Evolutionary conservation across 169 alveolate species (phyloP).

Genomic region (Eimeria brunetti): DNA sequence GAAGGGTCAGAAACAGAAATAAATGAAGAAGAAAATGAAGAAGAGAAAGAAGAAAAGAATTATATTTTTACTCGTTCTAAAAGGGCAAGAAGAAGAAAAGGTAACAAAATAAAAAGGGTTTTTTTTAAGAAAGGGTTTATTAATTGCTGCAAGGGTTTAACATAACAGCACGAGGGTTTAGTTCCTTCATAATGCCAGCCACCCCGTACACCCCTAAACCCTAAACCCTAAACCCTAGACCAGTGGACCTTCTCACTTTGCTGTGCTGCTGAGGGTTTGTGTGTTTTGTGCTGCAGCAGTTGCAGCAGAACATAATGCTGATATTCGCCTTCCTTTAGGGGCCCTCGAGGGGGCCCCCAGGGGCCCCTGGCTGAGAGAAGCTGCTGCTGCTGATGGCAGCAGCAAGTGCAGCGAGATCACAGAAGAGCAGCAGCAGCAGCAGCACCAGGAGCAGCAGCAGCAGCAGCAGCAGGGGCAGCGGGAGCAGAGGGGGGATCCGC

Average conservation of each 20-base stretch:
- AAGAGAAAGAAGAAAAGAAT: background rate
- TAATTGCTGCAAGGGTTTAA: too few relatives aligned
- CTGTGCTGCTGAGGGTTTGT: background rate
- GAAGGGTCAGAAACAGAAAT: background rate
- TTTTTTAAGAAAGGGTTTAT: background rate
- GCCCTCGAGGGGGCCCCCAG: constrained; percentile 20
- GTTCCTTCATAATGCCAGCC: too few relatives aligned
- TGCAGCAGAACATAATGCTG: background rate
- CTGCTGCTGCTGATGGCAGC: background rate
- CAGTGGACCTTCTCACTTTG: background rate
- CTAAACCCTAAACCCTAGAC: background rate
- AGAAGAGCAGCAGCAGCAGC: background rate
- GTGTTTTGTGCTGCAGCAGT: background rate
- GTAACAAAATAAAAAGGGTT: background rate
- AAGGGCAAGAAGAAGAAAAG: background rate
- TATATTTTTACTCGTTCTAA: background rate
- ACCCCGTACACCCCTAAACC: background rate
- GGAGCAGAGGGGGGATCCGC: background rate
- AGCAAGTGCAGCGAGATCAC: constrained; percentile 1
- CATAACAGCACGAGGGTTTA: too few relatives aligned
- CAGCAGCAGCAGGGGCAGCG: background rate
- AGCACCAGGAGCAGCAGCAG: constrained; percentile 35
- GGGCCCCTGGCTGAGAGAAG: background rate
- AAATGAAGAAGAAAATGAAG: background rate
- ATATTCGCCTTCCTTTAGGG: background rate